Percentiles rank a stretch among this genome's conserved stretches.
Evolutionary conservation across 2,329 filamentous ascomycete species (phyloP).

Genomic region (Colletotrichum aenigma): DNA sequence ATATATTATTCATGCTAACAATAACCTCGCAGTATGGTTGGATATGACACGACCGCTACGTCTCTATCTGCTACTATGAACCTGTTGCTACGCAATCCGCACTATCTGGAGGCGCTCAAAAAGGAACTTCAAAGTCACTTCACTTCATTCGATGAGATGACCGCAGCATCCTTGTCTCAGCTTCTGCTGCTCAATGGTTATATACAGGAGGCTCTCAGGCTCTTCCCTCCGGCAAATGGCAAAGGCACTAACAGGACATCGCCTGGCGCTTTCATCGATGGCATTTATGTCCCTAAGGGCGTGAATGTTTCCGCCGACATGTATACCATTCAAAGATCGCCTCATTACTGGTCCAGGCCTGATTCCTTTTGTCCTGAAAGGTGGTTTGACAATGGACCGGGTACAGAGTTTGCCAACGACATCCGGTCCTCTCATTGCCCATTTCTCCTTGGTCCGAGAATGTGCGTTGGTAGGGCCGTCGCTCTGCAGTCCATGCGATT

Average conservation of each 20-base stretch:
- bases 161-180: slow-evolving; percentile 23
- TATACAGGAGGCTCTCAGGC: slow-evolving; percentile 45
- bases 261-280: slow-evolving; percentile 28
- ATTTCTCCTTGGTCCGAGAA: slow-evolving; percentile 32
- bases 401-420: slow-evolving; percentile 24
- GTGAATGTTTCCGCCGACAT: slow-evolving; percentile 42
- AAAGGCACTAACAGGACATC: slow-evolving; percentile 4
- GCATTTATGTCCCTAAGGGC: slow-evolving; percentile 32
- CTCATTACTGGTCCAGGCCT: slow-evolving; percentile 32
- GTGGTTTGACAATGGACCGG: slow-evolving; percentile 27
- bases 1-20: not conserved
- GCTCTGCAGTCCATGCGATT: slow-evolving; percentile 1
- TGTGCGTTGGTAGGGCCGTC: slow-evolving; percentile 32
- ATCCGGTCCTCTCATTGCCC: slow-evolving; percentile 26
- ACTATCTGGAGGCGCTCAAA: slow-evolving; percentile 28
- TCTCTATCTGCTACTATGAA: slow-evolving; percentile 4
- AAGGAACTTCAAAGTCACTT: slow-evolving; percentile 40
- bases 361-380: slow-evolving; percentile 36
- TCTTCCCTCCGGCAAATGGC: slow-evolving; percentile 35
- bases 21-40: slow-evolving; percentile 19
- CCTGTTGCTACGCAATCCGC: slow-evolving; percentile 17
- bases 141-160: slow-evolving; percentile 23
- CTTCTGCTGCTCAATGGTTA: slow-evolving; percentile 39
- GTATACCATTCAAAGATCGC: slow-evolving; percentile 35
- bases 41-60: slow-evolving; percentile 25